Base-by-base conservation (phyloP, 495 filamentous ascomycete genomes). In the Xylaria flabelliformis region DNA sequence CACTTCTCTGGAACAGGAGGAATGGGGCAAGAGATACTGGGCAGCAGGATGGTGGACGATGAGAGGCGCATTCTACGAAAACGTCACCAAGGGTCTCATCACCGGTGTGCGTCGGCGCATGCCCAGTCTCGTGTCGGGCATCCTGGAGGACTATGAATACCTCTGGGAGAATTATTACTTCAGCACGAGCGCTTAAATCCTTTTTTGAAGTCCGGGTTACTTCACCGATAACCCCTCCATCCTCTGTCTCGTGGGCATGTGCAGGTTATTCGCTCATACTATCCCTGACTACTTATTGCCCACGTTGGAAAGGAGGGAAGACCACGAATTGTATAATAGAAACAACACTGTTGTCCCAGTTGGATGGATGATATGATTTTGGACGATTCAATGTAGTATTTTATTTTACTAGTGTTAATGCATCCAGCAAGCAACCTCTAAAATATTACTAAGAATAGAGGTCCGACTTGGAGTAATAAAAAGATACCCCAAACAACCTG, bases 141-240 rank as follows among this genome's bases (percentile, higher is more conserved):
- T 99, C 29, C 76, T 98, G 68, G 95, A 97, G 79, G 97, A 99
- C 78, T 98, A 98, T 76, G 93, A 97, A 78, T 98, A 96, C 77
- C 85, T 99, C 19, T 99, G 96, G 96, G 95, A 98, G 82, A 93
- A 97, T 65, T 98, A 97, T 77, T 95, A 99, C 81, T 98, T 98
- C 80, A 86, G 85, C 75, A 86, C 85, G 13, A 83, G 81, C 48
- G 73, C 80, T 19, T 86, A 71, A 83, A 32, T 1, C 21, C 19
- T 2, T 36, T 44, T 50, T n/a, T 19, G 32, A 51, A 42, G 50
- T 4, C 12, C 50, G 19, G 50, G 15, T 17, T n/a, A 6, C 21
- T 34, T 48, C 48, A 39, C 29, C 29, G 8, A 21, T 51, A 36
- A 36, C 64, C 64, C 17, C 36, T 48, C 21, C 48, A 48, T 4